Conservation (phyloP, 805 yeast species). For the Limtongozyma cylindracea region DNA sequence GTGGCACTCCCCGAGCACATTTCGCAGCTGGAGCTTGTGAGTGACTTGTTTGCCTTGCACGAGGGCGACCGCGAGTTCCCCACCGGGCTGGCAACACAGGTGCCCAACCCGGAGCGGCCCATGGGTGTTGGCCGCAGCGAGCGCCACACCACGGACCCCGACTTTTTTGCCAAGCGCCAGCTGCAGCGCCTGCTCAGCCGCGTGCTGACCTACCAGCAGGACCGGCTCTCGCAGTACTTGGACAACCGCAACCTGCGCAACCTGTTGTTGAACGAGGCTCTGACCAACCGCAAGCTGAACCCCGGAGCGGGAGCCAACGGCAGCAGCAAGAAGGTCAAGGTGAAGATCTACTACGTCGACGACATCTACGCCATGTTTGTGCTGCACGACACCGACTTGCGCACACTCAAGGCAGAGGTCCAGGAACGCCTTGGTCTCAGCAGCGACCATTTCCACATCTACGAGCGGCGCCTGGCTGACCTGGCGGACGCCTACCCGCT, state of each 20-base stretch:
- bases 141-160: conserved; percentile 1
- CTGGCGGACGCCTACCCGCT: too few relatives aligned
- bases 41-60: conserved; percentile 40
- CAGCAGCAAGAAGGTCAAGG: conserved; percentile 18
- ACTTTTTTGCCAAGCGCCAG: conserved; percentile 2
- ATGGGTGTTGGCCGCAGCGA: background rate
- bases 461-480: too few relatives aligned
- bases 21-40: conserved; percentile 41
- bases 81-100: too few relatives aligned
- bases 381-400: too few relatives aligned
- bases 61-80: conserved; percentile 31
- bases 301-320: conserved; percentile 1
- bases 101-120: conserved; percentile 2
- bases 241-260: conserved; percentile 1
- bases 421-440: too few relatives aligned
- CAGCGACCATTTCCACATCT: too few relatives aligned
- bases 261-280: too few relatives aligned
- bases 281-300: background rate
- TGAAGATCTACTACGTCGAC: conserved; percentile 56
- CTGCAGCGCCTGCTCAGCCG: conserved; percentile 11
- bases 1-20: conserved; percentile 56
- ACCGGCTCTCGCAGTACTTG: conserved; percentile 24
- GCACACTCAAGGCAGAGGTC: too few relatives aligned
- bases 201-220: conserved; percentile 19
- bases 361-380: conserved; percentile 55